Percentiles rank a stretch among this genome's conserved stretches.
Evolutionary conservation across 495 filamentous ascomycete species (phyloP).

Genomic region (Penicillium coffeae): DNA sequence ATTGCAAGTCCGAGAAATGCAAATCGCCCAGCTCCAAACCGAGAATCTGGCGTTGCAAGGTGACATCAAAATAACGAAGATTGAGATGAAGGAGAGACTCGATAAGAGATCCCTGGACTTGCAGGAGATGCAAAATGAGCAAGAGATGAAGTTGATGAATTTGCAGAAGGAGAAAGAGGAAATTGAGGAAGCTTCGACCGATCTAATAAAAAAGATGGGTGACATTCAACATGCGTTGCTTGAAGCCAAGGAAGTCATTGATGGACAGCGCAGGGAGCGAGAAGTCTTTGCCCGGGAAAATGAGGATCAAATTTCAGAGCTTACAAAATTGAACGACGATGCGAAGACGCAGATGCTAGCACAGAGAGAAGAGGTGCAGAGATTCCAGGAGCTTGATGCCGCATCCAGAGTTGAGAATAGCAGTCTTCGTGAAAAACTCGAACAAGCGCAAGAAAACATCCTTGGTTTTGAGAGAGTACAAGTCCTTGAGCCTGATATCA

Average conservation of each 20-base stretch:
- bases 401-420: conserved; percentile 13
- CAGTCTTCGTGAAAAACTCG: conserved; percentile 17
- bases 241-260: conserved; percentile 12
- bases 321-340: conserved; percentile 16
- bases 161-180: conserved; percentile 23
- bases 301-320: conserved; percentile 6
- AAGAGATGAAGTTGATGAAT: not conserved
- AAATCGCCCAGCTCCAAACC: not conserved
- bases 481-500: not conserved
- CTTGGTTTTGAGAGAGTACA: conserved; percentile 16
- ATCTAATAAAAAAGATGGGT: conserved; percentile 15
- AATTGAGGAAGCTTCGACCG: conserved; percentile 10
- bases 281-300: conserved; percentile 2
- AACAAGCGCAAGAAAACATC: conserved; percentile 20
- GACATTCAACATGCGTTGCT: conserved; percentile 25
- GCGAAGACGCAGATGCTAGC: conserved; percentile 9
- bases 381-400: conserved; percentile 19
- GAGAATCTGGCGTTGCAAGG: conserved; percentile 9
- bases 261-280: not conserved
- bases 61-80: conserved; percentile 16
- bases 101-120: not conserved
- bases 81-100: conserved; percentile 23
- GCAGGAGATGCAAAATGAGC: not conserved
- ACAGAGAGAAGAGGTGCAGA: conserved; percentile 19
- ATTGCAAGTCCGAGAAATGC: conserved; percentile 10